Evolutionary conservation across 2,329 filamentous ascomycete genomes (phyloP).

Genomic region (Nannizziopsis barbatae): DNA sequence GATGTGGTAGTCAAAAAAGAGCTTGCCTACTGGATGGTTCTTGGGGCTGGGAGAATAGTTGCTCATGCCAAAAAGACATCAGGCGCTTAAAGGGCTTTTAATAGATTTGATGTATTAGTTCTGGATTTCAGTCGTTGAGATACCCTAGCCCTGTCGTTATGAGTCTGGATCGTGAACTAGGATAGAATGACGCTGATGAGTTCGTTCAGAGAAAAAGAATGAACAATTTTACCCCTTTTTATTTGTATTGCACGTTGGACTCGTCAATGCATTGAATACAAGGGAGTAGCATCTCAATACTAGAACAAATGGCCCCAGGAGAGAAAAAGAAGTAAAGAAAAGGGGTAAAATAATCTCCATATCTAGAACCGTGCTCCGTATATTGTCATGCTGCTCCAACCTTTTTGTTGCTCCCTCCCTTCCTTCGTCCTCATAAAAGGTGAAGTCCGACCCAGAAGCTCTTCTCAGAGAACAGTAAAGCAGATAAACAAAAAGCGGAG

Average conservation of each 20-base stretch:
- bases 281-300: conserved; percentile 5
- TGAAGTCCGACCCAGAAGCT: not conserved
- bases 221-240: conserved; percentile 3
- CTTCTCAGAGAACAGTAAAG: conserved; percentile 5
- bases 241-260: conserved; percentile 10
- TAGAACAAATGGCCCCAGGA: conserved; percentile 9
- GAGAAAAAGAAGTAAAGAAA: not conserved
- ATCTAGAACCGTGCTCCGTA: conserved; percentile 11
- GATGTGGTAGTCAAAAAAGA: conserved; percentile 68
- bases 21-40: conserved; percentile 88
- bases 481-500: conserved; percentile 9
- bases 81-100: conserved; percentile 3
- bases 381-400: conserved; percentile 11
- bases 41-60: conserved; percentile 70
- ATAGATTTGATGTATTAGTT: not conserved
- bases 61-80: not conserved
- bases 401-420: conserved; percentile 9
- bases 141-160: conserved; percentile 1
- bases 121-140: not conserved
- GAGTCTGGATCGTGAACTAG: not conserved
- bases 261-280: conserved; percentile 11
- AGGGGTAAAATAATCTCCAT: conserved; percentile 8
- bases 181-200: too few relatives aligned
- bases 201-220: too few relatives aligned
- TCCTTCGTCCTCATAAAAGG: conserved; percentile 1